Conservation (phyloP, 345 rosid species). For the Eutrema japonicum region DNA sequence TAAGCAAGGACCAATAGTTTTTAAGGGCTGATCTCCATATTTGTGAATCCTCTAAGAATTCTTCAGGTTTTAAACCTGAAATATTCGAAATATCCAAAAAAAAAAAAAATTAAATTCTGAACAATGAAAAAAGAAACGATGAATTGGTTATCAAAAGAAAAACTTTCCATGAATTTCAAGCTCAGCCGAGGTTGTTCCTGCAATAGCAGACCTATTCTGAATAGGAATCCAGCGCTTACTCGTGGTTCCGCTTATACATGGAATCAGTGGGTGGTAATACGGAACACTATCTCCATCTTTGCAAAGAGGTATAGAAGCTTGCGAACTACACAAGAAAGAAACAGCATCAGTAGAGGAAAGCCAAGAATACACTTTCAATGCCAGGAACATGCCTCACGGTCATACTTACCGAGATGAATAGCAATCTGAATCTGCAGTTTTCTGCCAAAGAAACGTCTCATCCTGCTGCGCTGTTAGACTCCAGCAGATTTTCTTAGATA, state of each 20-base stretch:
- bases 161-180: constrained; percentile 89
- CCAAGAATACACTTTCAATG: background rate
- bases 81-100: background rate
- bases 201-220: constrained; percentile 74
- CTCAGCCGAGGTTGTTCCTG: constrained; percentile 58
- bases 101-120: background rate
- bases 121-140: background rate
- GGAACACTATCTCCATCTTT: constrained; percentile 64
- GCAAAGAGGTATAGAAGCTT: constrained; percentile 65
- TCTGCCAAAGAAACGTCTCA: constrained; percentile 95
- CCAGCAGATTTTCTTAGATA: constrained; percentile 84
- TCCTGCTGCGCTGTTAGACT: constrained; percentile 90
- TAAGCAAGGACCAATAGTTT: constrained; percentile 93
- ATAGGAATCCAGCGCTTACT: constrained; percentile 89
- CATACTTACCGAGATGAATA: constrained; percentile 68
- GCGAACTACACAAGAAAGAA: constrained; percentile 50
- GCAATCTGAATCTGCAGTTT: constrained; percentile 68
- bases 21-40: constrained; percentile 72
- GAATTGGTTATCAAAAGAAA: constrained; percentile 26
- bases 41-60: constrained; percentile 73
- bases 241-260: constrained; percentile 78
- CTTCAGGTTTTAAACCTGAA: constrained; percentile 79
- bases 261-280: constrained; percentile 78
- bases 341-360: constrained; percentile 15
- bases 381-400: background rate